Evolutionary conservation across 169 alveolate species (phyloP).

Genomic region (Cryptosporidium meleagridis): DNA sequence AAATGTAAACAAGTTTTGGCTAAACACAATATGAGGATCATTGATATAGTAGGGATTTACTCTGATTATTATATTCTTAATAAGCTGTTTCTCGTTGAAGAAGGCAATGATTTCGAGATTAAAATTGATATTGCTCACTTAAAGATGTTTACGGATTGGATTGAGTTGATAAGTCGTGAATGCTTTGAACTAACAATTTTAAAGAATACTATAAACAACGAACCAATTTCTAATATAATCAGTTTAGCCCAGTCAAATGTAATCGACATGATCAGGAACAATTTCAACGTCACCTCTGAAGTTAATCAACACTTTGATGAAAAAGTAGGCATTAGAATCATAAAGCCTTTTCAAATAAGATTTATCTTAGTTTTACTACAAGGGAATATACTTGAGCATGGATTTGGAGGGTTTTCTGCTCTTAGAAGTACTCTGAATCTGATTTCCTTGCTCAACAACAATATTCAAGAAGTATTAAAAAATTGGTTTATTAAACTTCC

Average conservation of each 20-base stretch:
- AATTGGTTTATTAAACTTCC: conserved; percentile 39
- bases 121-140: conserved; percentile 20
- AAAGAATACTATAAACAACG: conserved; percentile 5
- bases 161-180: conserved; percentile 7
- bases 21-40: background rate
- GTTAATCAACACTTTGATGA: background rate
- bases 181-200: background rate
- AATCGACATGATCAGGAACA: conserved; percentile 1
- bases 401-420: conserved; percentile 53
- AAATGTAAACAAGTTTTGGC: background rate
- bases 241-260: conserved; percentile 30
- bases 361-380: conserved; percentile 20
- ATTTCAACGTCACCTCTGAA: background rate
- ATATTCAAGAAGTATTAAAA: conserved; percentile 5
- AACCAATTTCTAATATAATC: background rate
- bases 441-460: background rate
- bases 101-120: background rate
- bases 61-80: conserved; percentile 22
- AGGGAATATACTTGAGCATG: conserved; percentile 37
- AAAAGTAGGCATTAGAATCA: background rate
- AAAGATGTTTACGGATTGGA: conserved; percentile 27
- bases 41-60: conserved; percentile 8
- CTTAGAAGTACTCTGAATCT: conserved; percentile 24
- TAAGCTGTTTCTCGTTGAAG: conserved; percentile 9
- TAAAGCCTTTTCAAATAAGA: conserved; percentile 25